These are phyloP conservation scores for Mariannaea sp. DNA, from an alignment of 2,329 filamentous ascomycete species.

Conservation along the genomic window DNA sequence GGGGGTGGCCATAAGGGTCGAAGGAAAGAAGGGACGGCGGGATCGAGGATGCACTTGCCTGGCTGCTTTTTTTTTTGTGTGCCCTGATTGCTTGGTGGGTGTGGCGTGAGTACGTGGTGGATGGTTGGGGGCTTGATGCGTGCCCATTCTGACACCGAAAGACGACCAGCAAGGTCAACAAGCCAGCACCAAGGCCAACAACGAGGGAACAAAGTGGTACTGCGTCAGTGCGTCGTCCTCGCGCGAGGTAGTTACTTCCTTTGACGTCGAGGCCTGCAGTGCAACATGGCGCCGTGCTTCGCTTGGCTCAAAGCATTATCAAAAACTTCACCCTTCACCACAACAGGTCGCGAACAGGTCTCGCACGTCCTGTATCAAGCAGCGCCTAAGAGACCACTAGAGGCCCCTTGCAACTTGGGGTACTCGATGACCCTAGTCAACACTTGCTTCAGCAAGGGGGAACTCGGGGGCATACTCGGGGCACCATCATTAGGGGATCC, in stretches of 20 bases:
- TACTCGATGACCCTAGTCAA: conserved; percentile 15
- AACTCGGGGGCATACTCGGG: conserved; percentile 11
- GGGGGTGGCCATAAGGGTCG: background rate
- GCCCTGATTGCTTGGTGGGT: no score
- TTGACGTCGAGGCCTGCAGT: conserved; percentile 8
- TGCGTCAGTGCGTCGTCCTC: no score
- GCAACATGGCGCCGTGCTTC: conserved; percentile 1
- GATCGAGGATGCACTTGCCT: conserved; percentile 4
- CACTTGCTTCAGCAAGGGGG: conserved; percentile 4
- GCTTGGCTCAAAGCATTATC: background rate
- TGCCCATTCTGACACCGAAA: no score
- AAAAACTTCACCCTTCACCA: background rate
- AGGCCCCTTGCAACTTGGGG: conserved; percentile 19
- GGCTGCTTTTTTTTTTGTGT: background rate
- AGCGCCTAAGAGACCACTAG: conserved; percentile 1
- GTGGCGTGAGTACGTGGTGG: conserved; percentile 13
- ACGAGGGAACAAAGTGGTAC: no score
- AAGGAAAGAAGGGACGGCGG: conserved; percentile 8
- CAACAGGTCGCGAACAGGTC: background rate
- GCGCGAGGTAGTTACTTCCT: no score
- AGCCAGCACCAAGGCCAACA: no score
- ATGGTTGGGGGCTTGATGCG: conserved; percentile 10
- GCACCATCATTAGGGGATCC: conserved; percentile 15
- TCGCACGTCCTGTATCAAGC: background rate
- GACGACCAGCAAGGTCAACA: no score